Percentiles rank a stretch among this genome's conserved stretches.
These are phyloP conservation scores for Graphium sp. DNA, from an alignment of 2,329 filamentous ascomycete species.

Conservation along the genomic window DNA sequence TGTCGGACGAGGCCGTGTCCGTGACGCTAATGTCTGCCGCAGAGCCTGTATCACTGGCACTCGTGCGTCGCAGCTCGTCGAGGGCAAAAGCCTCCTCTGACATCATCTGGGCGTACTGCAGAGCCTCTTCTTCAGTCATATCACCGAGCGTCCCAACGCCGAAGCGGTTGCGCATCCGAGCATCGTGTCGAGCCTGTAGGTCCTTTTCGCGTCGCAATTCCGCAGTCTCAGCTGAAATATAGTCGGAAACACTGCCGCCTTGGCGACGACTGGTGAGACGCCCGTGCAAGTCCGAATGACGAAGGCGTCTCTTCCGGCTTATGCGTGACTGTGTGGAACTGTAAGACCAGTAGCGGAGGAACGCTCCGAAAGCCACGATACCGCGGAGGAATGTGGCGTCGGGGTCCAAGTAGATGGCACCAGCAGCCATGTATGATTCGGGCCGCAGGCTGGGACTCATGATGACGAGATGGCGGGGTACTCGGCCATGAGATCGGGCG, in stretches of 20 bases:
- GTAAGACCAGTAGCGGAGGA: constrained; percentile 86
- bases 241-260: constrained; percentile 53
- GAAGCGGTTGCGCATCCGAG: constrained; percentile 61
- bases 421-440: constrained; percentile 64
- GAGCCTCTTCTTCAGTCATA: constrained; percentile 47
- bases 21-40: constrained; percentile 24
- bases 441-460: constrained; percentile 42
- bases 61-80: constrained; percentile 39
- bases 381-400: constrained; percentile 75
- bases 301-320: constrained; percentile 61
- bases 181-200: constrained; percentile 47
- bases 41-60: constrained; percentile 31
- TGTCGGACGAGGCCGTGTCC: constrained; percentile 23
- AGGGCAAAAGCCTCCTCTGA: constrained; percentile 40
- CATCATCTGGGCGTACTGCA: constrained; percentile 49
- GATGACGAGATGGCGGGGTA: constrained; percentile 52
- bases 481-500: constrained; percentile 65
- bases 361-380: constrained; percentile 71
- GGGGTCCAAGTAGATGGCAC: constrained; percentile 73
- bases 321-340: constrained; percentile 66
- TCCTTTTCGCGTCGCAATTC: constrained; percentile 63
- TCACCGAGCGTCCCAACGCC: constrained; percentile 57
- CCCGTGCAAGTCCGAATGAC: constrained; percentile 46
- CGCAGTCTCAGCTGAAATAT: constrained; percentile 72
- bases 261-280: constrained; percentile 31